Conservation (phyloP, 1,139 yeast genomes). For the Nakaseomyces delphensis region DNA sequence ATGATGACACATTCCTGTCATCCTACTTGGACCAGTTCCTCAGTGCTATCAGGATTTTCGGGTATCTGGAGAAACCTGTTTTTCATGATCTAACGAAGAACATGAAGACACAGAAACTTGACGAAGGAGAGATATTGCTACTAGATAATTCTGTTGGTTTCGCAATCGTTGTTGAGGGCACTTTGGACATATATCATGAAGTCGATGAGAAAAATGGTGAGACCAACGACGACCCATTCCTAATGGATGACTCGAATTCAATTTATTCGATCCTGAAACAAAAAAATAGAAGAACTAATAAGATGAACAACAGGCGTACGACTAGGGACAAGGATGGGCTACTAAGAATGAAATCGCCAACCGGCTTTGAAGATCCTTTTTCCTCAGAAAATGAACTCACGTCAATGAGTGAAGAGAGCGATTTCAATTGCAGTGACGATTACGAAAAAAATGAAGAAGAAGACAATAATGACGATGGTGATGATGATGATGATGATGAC, state of each 20-base stretch:
- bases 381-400: neutral
- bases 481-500: constrained; percentile 11
- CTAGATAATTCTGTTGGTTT: constrained; percentile 75
- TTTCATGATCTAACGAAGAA: constrained; percentile 88
- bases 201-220: constrained; percentile 27
- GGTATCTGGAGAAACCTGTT: constrained; percentile 81
- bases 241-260: constrained; percentile 2
- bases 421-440: neutral
- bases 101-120: constrained; percentile 81
- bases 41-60: constrained; percentile 86
- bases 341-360: neutral
- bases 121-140: constrained; percentile 64
- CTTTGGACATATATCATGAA: constrained; percentile 68
- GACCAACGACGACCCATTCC: neutral
- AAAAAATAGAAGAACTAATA: neutral
- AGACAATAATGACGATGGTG: constrained; percentile 12
- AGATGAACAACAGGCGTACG: neutral
- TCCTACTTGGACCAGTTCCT: constrained; percentile 81
- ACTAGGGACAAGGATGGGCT: no score
- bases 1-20: constrained; percentile 17
- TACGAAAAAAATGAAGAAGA: no score
- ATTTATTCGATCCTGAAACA: constrained; percentile 3
- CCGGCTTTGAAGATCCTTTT: neutral
- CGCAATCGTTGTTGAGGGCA: constrained; percentile 90
- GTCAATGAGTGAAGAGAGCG: constrained; percentile 9